Evolutionary conservation across 768 basidiomycete genomes (phyloP).

Genomic region (Phaffia tasmanica): DNA sequence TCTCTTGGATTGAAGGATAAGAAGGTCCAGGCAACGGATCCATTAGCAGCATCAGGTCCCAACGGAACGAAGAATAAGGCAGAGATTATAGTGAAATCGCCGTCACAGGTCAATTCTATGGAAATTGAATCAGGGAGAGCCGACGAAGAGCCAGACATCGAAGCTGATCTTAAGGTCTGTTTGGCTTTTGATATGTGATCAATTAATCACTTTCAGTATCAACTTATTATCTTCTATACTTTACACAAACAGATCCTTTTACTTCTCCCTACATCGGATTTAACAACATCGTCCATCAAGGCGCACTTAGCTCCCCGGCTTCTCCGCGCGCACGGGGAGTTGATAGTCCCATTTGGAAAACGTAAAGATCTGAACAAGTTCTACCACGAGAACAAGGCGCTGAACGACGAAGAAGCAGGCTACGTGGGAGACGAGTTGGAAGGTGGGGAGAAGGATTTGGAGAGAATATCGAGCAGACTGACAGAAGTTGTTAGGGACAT

Average conservation of each 20-base stretch:
- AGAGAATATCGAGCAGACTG: conserved; percentile 2
- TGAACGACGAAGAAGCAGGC: neutral
- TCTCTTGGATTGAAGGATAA: neutral
- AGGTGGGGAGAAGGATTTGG: neutral
- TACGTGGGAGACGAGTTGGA: neutral
- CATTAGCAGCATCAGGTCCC: neutral
- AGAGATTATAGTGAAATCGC: neutral
- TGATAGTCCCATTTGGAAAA: conserved; percentile 15
- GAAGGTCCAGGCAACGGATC: neutral
- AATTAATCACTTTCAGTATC: neutral
- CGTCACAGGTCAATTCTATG: neutral
- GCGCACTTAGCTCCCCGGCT: conserved; percentile 16
- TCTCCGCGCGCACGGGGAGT: conserved; percentile 12
- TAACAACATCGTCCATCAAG: conserved; percentile 13
- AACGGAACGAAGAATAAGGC: neutral
- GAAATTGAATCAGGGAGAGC: neutral
- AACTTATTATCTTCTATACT: neutral
- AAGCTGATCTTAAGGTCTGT: conserved; percentile 6
- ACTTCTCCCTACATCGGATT: conserved; percentile 3
- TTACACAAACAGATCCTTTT: conserved; percentile 1
- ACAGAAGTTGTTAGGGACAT: conserved; percentile 9
- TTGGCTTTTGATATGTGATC: neutral
- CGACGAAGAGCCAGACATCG: conserved; percentile 1
- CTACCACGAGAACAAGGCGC: neutral
- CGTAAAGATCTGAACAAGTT: conserved; percentile 1